Base-by-base conservation (phyloP, 2,329 filamentous ascomycete genomes). In the Blastomyces gilchristii region DNA sequence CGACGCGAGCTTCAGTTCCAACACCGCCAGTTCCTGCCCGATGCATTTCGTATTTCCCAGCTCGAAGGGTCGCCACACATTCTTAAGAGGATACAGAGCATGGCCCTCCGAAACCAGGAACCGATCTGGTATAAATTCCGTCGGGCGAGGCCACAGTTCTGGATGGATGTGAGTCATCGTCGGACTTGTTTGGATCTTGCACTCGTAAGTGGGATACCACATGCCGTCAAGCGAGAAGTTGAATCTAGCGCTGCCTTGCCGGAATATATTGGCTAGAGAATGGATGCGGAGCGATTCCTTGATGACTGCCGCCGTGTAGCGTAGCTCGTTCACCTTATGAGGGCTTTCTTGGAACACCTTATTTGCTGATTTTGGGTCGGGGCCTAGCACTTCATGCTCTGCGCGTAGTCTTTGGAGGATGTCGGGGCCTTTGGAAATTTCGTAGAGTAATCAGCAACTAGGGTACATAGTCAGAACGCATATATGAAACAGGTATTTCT, bases 11-110 rank as follows among this genome's bases (percentile, higher is more conserved):
- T 79, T 79, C 28, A 81, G 68, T 71, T 85, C 83, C 18, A 82
- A 72, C 71, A 80, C 78, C 0, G 79, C 83, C 54, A 85, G 73
- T 65, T 82, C 80, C 69, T 84, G 81, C 0, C 82, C 83, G n/a
- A 85, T 78, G 67, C 83, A 87, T 60, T 80, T 81, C 14, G 83
- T 71, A 1, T 78, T 76, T 0, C 84, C 83, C 62, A 79, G 75
- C 66, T 82, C 81, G 69, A 86, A 86, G 0, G 81, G 76, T 9
- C 82, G 77, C 77, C 78, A 86, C 0, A 82, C 81, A 62, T 78
- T 77, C 59, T 79, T 77, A 57, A 70, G 65, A 25, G 74, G 69
- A 67, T 77, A 69, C 67, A 76, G 63, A 66, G 71, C 68, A 61
- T 77, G 68, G 56, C 65, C 65, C 43, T 69, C 64, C 18, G 37